Evolutionary conservation across 2,329 filamentous ascomycete species (phyloP).

Genomic region (Pestalotiopsis sp.): DNA sequence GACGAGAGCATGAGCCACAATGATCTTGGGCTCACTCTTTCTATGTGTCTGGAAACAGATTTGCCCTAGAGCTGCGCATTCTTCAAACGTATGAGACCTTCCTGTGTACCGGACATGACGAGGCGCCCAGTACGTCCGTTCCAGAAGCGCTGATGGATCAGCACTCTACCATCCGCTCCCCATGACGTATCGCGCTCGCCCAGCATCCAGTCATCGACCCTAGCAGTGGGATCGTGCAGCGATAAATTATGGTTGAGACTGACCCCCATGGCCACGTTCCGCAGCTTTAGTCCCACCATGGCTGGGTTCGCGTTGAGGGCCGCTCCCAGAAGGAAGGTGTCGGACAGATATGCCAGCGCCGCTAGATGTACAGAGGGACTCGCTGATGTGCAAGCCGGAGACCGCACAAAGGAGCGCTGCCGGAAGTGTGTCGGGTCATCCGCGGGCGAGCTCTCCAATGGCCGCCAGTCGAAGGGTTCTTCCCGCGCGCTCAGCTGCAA

Average conservation of each 20-base stretch:
- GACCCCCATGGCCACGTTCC: conserved; percentile 17
- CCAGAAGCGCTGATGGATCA: conserved; percentile 16
- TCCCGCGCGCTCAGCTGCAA: not conserved
- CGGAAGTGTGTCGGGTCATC: not conserved
- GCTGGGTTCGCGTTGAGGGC: conserved; percentile 11
- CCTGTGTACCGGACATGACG: conserved; percentile 15
- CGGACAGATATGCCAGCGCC: conserved; percentile 17
- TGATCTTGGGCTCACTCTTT: too few species aligned
- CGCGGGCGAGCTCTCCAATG: not conserved
- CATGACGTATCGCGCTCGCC: conserved; percentile 18
- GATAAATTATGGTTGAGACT: conserved; percentile 20
- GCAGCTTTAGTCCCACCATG: not conserved
- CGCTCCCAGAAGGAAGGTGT: conserved; percentile 15
- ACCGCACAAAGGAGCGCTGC: not conserved
- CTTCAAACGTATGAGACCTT: conserved; percentile 15
- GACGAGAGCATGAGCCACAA: not conserved
- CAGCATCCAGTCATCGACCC: conserved; percentile 18
- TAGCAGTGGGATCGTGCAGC: conserved; percentile 14
- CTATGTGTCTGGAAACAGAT: too few species aligned
- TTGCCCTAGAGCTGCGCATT: not conserved
- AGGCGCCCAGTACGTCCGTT: conserved; percentile 7
- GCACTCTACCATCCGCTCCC: conserved; percentile 15
- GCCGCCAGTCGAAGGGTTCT: conserved; percentile 10
- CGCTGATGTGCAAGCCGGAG: not conserved
- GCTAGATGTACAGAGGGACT: conserved; percentile 5